Evolutionary conservation across 2,329 filamentous ascomycete genomes (phyloP).

Genomic region (Coniella vitis): DNA sequence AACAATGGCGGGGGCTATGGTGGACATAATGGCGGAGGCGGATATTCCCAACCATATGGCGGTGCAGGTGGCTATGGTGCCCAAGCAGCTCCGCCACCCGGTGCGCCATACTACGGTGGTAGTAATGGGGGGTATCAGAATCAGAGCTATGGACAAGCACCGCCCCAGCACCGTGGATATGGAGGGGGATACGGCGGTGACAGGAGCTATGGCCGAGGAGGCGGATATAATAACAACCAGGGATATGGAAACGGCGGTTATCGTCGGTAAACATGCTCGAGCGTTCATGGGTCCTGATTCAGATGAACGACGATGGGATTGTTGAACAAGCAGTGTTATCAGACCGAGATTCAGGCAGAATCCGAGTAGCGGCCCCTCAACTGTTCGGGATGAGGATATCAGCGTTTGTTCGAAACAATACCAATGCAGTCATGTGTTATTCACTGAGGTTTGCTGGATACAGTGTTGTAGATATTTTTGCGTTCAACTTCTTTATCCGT

Average conservation of each 20-base stretch:
- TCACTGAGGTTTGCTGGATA: too few species aligned
- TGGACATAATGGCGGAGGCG: constrained; percentile 5
- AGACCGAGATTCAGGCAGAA: too few species aligned
- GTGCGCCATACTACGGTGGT: constrained; percentile 11
- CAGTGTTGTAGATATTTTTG: too few species aligned
- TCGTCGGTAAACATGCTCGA: constrained; percentile 11
- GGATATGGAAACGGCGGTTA: constrained; percentile 13
- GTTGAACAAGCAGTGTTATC: too few species aligned
- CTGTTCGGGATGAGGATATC: too few species aligned
- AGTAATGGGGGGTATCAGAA: constrained; percentile 8
- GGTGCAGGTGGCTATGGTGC: constrained; percentile 11
- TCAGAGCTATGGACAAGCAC: constrained; percentile 10
- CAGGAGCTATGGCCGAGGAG: constrained; percentile 9
- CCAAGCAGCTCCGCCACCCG: constrained; percentile 6
- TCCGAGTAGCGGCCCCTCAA: too few species aligned
- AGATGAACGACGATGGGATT: too few species aligned
- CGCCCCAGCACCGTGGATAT: constrained; percentile 9
- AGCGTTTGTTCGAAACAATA: too few species aligned
- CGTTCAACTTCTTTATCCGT: too few species aligned
- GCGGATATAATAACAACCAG: constrained; percentile 4
- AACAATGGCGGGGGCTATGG: constrained; percentile 15
- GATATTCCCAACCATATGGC: constrained; percentile 13
- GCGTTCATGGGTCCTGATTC: too few species aligned
- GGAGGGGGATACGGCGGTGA: constrained; percentile 11
- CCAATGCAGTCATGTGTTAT: too few species aligned